Conservation (phyloP, 768 basidiomycete genomes). For the Lentinula aciculospora region DNA sequence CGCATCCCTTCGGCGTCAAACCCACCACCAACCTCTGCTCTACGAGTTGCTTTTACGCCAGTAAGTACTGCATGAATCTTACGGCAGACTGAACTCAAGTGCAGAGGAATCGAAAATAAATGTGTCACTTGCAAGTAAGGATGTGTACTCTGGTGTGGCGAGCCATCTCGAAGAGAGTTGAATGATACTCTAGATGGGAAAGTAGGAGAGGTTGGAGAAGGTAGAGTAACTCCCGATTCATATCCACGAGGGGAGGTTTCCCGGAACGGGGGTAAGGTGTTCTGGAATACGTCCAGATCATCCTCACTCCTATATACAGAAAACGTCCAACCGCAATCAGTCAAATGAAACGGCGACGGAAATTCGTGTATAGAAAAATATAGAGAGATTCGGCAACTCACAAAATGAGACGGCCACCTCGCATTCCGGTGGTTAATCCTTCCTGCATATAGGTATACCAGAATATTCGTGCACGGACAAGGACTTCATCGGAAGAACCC, state of each 20-base stretch:
- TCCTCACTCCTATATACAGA: constrained; percentile 59
- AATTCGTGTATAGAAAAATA: neutral
- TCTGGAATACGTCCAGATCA: constrained; percentile 70
- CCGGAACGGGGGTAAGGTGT: constrained; percentile 43
- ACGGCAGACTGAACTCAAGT: constrained; percentile 72
- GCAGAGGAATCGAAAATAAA: constrained; percentile 65
- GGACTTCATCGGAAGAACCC: constrained; percentile 50
- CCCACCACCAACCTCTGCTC: constrained; percentile 40
- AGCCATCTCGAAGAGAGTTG: constrained; percentile 17
- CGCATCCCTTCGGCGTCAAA: constrained; percentile 58
- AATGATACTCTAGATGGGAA: constrained; percentile 19
- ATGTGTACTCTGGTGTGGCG: constrained; percentile 23
- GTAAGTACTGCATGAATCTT: constrained; percentile 75
- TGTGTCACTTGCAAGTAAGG: constrained; percentile 51
- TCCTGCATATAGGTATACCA: constrained; percentile 90
- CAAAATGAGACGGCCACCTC: constrained; percentile 82
- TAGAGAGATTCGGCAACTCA: constrained; percentile 28
- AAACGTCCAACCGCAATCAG: constrained; percentile 8
- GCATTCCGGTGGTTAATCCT: constrained; percentile 74
- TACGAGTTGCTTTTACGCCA: constrained; percentile 64
- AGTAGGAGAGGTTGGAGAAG: constrained; percentile 30
- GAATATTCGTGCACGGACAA: constrained; percentile 72
- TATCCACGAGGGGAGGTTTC: constrained; percentile 3
- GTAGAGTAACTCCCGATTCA: constrained; percentile 19
- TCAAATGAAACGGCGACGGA: neutral